These are phyloP conservation scores for Thelephora aurantiotincta DNA, from an alignment of 768 basidiomycete species.

Conservation along the genomic window DNA sequence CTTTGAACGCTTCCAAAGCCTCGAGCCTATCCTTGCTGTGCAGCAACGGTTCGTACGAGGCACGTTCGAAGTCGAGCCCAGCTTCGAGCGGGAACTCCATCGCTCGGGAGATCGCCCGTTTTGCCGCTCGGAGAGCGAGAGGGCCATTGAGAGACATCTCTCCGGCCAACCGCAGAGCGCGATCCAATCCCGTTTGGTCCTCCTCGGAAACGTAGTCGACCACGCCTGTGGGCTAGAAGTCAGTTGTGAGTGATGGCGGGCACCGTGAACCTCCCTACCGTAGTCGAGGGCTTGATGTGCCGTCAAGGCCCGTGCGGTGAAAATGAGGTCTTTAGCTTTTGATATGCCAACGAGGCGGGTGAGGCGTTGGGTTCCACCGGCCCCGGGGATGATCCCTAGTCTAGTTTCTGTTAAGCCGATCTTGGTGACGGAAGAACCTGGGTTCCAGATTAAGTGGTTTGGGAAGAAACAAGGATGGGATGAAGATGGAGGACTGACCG, in stretches of 20 bases:
- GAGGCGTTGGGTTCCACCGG: constrained; percentile 78
- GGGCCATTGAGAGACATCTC: constrained; percentile 56
- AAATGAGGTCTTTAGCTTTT: constrained; percentile 79
- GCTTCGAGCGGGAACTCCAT: constrained; percentile 67
- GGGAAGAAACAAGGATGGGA: neutral
- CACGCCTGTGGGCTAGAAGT: constrained; percentile 35
- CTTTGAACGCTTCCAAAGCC: constrained; percentile 75
- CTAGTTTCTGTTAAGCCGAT: constrained; percentile 77
- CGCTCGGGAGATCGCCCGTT: constrained; percentile 71
- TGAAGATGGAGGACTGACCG: constrained; percentile 30
- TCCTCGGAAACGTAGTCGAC: constrained; percentile 66
- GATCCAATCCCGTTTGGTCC: constrained; percentile 48
- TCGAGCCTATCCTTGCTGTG: constrained; percentile 65
- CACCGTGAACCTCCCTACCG: no score
- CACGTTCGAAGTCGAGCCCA: constrained; percentile 86
- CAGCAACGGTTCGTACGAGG: constrained; percentile 71
- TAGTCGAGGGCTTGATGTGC: constrained; percentile 56
- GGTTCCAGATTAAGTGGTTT: no score
- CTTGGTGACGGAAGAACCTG: constrained; percentile 59
- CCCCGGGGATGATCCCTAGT: constrained; percentile 79
- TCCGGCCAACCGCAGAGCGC: constrained; percentile 54
- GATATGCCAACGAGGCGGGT: constrained; percentile 66
- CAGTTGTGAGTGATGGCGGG: neutral
- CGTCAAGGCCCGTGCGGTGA: constrained; percentile 57
- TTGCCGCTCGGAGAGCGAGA: constrained; percentile 78